Conservation (phyloP, 352 stramenopile species). For the Pilasporangium apinafurcum region DNA sequence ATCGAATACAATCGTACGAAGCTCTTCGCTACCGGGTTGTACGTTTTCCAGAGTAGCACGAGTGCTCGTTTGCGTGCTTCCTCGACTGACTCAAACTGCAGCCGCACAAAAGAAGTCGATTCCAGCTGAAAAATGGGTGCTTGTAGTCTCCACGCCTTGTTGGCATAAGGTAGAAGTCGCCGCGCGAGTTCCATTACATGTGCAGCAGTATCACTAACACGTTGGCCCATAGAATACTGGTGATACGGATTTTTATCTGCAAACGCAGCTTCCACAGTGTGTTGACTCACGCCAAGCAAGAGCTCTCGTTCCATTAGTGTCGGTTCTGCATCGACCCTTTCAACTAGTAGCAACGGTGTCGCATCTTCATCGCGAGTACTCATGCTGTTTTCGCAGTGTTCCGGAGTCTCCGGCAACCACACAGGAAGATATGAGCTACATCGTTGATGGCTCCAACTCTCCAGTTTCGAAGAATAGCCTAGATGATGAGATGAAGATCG, state of each 20-base stretch:
- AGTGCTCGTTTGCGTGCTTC: constrained; percentile 62
- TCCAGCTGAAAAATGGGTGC: constrained; percentile 14
- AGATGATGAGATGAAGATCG: no score
- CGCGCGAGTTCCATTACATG: constrained; percentile 38
- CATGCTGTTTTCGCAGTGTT: constrained; percentile 59
- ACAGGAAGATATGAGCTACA: constrained; percentile 48
- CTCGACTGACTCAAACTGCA: constrained; percentile 67
- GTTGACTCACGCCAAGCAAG: constrained; percentile 13
- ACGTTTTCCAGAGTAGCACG: constrained; percentile 70
- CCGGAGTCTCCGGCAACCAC: constrained; percentile 49
- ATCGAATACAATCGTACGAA: constrained; percentile 60
- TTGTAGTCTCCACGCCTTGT: constrained; percentile 11
- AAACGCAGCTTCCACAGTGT: background rate
- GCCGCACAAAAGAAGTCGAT: constrained; percentile 45
- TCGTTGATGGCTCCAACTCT: constrained; percentile 15
- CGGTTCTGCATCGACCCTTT: constrained; percentile 45
- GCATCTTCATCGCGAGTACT: constrained; percentile 44
- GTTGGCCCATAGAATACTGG: constrained; percentile 24
- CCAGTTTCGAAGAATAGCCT: no score
- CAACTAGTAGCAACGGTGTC: constrained; percentile 37
- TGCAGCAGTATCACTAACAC: constrained; percentile 24
- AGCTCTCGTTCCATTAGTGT: constrained; percentile 62
- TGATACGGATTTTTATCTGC: constrained; percentile 1
- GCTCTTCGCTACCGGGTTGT: constrained; percentile 45
- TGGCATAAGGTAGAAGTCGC: constrained; percentile 20